These are phyloP conservation scores for Sabuloglossum arenarium DNA, from an alignment of 495 filamentous ascomycete species.

Conservation along the genomic window DNA sequence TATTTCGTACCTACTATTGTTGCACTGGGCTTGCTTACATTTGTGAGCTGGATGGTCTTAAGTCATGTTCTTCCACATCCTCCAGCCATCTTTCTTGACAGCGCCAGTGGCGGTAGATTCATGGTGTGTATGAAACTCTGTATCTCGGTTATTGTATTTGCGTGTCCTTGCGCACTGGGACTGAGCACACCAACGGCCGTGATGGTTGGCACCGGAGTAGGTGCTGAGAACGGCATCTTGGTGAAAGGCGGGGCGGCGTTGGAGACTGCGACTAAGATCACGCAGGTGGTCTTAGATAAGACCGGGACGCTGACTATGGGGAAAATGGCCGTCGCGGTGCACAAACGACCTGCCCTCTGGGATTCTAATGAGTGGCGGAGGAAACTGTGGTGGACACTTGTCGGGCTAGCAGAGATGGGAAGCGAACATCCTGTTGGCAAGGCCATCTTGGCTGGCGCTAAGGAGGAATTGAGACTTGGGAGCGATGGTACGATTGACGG, in stretches of 20 bases:
- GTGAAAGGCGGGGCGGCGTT: slow-evolving; percentile 90
- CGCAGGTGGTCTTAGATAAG: slow-evolving; percentile 95
- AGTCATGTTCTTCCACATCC: slow-evolving; percentile 64
- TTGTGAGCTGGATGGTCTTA: slow-evolving; percentile 84
- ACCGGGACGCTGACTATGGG: slow-evolving; percentile 90
- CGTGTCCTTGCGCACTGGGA: slow-evolving; percentile 88
- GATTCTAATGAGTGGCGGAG: slow-evolving; percentile 40
- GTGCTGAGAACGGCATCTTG: slow-evolving; percentile 90
- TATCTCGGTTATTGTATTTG: slow-evolving; percentile 97
- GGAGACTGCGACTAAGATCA: slow-evolving; percentile 81
- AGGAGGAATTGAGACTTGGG: slow-evolving; percentile 47
- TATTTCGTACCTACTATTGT: slow-evolving; percentile 90
- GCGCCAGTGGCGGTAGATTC: slow-evolving; percentile 62
- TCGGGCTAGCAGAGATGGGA: slow-evolving; percentile 81
- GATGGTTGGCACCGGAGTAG: slow-evolving; percentile 95
- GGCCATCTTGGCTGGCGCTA: slow-evolving; percentile 56
- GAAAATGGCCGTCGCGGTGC: slow-evolving; percentile 73
- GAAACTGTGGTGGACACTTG: slow-evolving; percentile 79
- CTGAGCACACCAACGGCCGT: slow-evolving; percentile 90
- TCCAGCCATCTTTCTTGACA: slow-evolving; percentile 72
- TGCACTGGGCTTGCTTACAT: slow-evolving; percentile 63
- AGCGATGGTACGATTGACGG: slow-evolving; percentile 61
- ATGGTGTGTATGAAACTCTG: slow-evolving; percentile 97
- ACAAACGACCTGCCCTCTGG: slow-evolving; percentile 47
- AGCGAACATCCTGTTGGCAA: slow-evolving; percentile 90